Base-by-base conservation (phyloP, 2,329 filamentous ascomycete genomes). In the Ceratocystis cubensis region DNA sequence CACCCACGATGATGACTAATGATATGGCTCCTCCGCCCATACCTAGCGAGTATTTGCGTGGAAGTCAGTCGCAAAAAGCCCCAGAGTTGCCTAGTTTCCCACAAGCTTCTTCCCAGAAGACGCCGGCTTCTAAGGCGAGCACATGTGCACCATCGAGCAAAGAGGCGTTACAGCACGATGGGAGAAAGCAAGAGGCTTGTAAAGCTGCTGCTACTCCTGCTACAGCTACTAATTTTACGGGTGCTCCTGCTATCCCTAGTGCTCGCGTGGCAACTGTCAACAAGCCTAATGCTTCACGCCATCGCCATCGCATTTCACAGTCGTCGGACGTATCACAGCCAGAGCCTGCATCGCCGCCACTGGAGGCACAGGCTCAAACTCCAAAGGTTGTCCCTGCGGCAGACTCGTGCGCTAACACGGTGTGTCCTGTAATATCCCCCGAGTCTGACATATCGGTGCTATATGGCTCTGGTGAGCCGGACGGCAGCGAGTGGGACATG, bases 401-500 rank as follows among this genome's bases (percentile, higher is more conserved):
- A n/a, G 66, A 67, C 33, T 67, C 62, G 44, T 30, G 56, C 13
- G 13, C 56, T 1, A 30, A 30, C 8, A 17, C 30, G 20, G 28
- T 15, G 56, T 67, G 66, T 20, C 25, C 66, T 50, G 66, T 37
- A 5, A 20, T 68, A 17, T 37, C 64, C 13, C 57, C 63, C 1
- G 66, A 68, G 41, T 33, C 65, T 2, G 65, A 66, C n/a, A 28
- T 68, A 30, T 66, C 67, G 44, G 53, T 57, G n/a, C 20, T 68
- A 20, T 68, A 68, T 30, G 64, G 67, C 20, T 56, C 56, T 79
- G 65, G 61, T 3, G 67, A 63, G 77, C 74, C 74, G 30, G 77
- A 78, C 13, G 70, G 77, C 3, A 77, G 80, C 59, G 81, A 88
- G 67, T 89, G 86, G 82, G 84, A 85, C 68, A 77, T 84, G 56